Percentiles rank a stretch among this genome's conserved stretches.
phyloP scores from a whole-genome alignment of 2,329 filamentous ascomycete genomes.

The Fusarium falciforme region DNA sequence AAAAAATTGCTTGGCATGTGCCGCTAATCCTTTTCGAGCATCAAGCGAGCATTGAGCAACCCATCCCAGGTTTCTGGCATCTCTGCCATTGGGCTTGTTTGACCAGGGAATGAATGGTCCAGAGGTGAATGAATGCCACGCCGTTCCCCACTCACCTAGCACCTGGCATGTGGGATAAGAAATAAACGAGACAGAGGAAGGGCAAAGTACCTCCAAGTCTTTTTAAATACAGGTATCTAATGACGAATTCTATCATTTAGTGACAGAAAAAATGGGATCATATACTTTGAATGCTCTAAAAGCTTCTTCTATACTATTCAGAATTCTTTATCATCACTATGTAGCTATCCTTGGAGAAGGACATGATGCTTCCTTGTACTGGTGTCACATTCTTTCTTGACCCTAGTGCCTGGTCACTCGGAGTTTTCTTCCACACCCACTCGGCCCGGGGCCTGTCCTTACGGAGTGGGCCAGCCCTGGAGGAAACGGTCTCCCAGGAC shows the following conservation, averaged over 20 bases:
- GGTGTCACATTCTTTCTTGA: not conserved
- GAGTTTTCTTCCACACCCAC: constrained; percentile 35
- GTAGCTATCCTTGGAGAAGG: not conserved
- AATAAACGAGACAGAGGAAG: not conserved
- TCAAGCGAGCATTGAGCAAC: constrained; percentile 3
- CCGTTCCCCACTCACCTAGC: constrained; percentile 9
- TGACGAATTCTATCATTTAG: not conserved
- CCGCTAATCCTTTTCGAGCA: constrained; percentile 27
- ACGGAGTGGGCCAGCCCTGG: constrained; percentile 14
- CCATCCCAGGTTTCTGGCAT: constrained; percentile 28
- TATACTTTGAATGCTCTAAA: not conserved
- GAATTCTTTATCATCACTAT: not conserved
- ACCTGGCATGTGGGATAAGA: constrained; percentile 3
- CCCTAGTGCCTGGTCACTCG: constrained; percentile 25
- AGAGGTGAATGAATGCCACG: constrained; percentile 3
- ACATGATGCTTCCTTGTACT: not conserved
- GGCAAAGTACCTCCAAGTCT: not conserved
- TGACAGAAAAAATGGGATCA: not conserved
- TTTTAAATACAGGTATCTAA: not conserved
- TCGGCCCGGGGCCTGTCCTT: constrained; percentile 7
- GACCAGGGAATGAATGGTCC: constrained; percentile 3
- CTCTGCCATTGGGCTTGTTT: constrained; percentile 5
- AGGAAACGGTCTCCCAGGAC: not conserved
- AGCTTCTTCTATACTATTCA: not conserved
- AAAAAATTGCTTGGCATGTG: constrained; percentile 29